Evolutionary conservation across 345 rosid species (phyloP).

Genomic region (Brassica cretica): DNA sequence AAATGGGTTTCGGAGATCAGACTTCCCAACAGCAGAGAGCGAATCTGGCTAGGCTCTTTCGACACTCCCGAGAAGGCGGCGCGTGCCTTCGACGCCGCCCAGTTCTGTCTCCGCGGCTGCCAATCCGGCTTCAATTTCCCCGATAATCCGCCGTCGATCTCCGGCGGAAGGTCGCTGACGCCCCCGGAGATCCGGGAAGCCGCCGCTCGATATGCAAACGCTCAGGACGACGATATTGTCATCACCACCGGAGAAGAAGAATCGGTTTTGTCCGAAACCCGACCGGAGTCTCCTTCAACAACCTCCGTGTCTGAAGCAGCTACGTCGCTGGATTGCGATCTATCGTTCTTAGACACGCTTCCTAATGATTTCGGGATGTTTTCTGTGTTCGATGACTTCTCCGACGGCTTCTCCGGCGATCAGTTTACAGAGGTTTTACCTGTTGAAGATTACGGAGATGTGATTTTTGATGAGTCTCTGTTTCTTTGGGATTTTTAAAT

Average conservation of each 20-base stretch:
- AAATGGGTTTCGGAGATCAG: constrained; percentile 90
- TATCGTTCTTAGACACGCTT: constrained; percentile 35
- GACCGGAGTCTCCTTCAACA: constrained; percentile 49
- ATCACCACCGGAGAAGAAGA: not conserved
- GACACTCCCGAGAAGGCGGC: constrained; percentile 80
- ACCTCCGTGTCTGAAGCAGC: constrained; percentile 42
- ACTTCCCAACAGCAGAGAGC: constrained; percentile 73
- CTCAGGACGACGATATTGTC: not conserved
- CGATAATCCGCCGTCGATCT: constrained; percentile 58
- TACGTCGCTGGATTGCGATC: constrained; percentile 38
- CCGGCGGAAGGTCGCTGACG: constrained; percentile 48
- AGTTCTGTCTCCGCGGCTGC: constrained; percentile 70
- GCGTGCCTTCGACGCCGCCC: constrained; percentile 83
- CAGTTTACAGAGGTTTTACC: constrained; percentile 3
- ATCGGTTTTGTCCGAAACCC: constrained; percentile 36
- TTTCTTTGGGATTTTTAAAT: constrained; percentile 69
- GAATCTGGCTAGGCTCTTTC: constrained; percentile 88
- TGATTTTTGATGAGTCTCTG: constrained; percentile 46
- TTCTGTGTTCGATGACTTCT: constrained; percentile 52
- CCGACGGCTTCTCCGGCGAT: constrained; percentile 28
- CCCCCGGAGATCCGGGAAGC: constrained; percentile 60
- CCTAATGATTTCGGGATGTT: constrained; percentile 50
- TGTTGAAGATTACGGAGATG: constrained; percentile 41
- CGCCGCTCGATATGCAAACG: constrained; percentile 57
- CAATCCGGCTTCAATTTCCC: constrained; percentile 73